A percentile compares a stretch with the other conserved stretches of the same genome.
phyloP scores from a whole-genome alignment of 495 filamentous ascomycete genomes.

The Penicillium robsamsonii region DNA sequence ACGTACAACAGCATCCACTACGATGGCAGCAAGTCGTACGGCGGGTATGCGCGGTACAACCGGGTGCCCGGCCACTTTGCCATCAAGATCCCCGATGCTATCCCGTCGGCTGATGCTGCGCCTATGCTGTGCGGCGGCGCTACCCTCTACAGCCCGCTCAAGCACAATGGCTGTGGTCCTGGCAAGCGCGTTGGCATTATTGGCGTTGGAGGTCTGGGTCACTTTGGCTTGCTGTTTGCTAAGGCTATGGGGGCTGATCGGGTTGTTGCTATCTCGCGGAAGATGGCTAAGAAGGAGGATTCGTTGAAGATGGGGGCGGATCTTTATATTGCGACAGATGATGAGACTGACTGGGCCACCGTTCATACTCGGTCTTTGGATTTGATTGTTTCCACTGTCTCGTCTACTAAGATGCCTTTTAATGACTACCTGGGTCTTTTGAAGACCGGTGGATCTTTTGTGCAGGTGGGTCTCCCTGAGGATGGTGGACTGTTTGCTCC shows the following conservation, averaged over 20 bases:
- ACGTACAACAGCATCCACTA: conserved; percentile 40
- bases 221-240: conserved; percentile 60
- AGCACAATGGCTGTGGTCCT: conserved; percentile 69
- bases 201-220: conserved; percentile 80
- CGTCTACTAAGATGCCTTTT: conserved; percentile 72
- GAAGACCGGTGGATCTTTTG: conserved; percentile 65
- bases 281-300: conserved; percentile 64
- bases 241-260: conserved; percentile 71
- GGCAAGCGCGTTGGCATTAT: conserved; percentile 82
- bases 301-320: conserved; percentile 60
- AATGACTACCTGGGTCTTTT: conserved; percentile 66
- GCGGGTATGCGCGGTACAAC: conserved; percentile 70
- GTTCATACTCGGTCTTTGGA: conserved; percentile 69
- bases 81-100: conserved; percentile 70
- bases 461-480: conserved; percentile 76
- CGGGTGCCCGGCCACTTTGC: conserved; percentile 72
- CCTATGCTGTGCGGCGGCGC: conserved; percentile 86
- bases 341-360: conserved; percentile 70
- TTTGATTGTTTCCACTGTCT: conserved; percentile 80
- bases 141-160: conserved; percentile 74
- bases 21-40: conserved; percentile 61
- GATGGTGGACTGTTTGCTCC: conserved; percentile 61
- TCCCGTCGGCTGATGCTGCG: conserved; percentile 60
- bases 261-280: conserved; percentile 77
- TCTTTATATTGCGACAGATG: conserved; percentile 78